These are phyloP conservation scores for Aspergillus pseudoterreus DNA, from an alignment of 2,329 filamentous ascomycete species.

Conservation along the genomic window DNA sequence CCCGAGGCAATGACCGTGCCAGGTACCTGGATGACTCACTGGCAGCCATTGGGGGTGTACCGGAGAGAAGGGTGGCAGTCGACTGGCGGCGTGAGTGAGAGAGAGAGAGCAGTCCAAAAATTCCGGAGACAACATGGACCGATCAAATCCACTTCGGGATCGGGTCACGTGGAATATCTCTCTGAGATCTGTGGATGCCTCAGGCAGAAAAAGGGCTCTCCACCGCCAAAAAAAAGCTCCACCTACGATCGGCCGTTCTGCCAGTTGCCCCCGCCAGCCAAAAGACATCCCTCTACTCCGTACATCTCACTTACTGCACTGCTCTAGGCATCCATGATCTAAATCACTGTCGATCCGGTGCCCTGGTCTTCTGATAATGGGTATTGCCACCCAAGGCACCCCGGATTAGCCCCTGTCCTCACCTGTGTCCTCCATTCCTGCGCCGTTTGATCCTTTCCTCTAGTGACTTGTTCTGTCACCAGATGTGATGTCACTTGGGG, in stretches of 20 bases:
- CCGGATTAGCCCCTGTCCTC: not conserved
- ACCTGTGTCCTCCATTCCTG: not conserved
- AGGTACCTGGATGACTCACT: conserved; percentile 38
- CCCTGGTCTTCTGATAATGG: conserved; percentile 8
- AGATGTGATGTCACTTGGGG: conserved; percentile 20
- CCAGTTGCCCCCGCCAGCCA: conserved; percentile 4
- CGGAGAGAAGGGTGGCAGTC: conserved; percentile 16
- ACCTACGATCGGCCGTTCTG: conserved; percentile 15
- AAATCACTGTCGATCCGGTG: conserved; percentile 12
- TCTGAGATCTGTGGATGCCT: not conserved
- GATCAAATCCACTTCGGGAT: conserved; percentile 9
- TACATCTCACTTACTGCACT: not conserved
- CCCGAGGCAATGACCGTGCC: conserved; percentile 35
- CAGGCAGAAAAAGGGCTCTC: conserved; percentile 7
- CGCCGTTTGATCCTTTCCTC: not conserved
- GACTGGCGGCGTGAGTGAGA: conserved; percentile 10
- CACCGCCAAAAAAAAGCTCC: conserved; percentile 1
- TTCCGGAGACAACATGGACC: conserved; percentile 13
- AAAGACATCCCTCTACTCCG: not conserved
- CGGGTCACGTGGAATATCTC: conserved; percentile 13
- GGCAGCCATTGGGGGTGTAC: conserved; percentile 33
- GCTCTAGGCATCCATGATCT: conserved; percentile 5
- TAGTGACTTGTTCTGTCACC: not conserved
- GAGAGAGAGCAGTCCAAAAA: conserved; percentile 24
- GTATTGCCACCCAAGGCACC: not conserved